phyloP scores from a whole-genome alignment of 2,329 filamentous ascomycete genomes.

The Hypomyces perniciosus region DNA sequence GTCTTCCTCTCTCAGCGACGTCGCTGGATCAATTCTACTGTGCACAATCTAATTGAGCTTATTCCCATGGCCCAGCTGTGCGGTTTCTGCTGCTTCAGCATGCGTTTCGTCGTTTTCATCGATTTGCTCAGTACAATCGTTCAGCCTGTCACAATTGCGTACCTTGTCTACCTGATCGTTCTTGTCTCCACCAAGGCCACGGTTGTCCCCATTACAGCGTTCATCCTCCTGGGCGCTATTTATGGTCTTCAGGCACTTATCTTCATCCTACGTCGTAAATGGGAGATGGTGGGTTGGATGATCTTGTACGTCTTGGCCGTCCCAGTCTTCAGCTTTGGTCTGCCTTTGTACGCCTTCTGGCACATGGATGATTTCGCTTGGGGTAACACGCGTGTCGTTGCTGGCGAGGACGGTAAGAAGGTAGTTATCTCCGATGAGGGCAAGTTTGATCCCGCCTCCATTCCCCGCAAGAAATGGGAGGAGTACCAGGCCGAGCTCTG shows the following conservation, averaged over 20 bases:
- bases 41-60: slow-evolving; percentile 94
- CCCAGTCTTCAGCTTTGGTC: slow-evolving; percentile 82
- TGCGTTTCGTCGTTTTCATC: slow-evolving; percentile 95
- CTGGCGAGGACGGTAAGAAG: slow-evolving; percentile 87
- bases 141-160: slow-evolving; percentile 84
- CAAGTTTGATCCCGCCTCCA: slow-evolving; percentile 89
- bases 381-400: slow-evolving; percentile 97
- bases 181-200: slow-evolving; percentile 55
- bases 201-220: slow-evolving; percentile 74
- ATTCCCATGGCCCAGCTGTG: slow-evolving; percentile 91
- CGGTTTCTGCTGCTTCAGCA: slow-evolving; percentile 99
- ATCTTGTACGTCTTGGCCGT: slow-evolving; percentile 88
- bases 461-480: slow-evolving; percentile 98
- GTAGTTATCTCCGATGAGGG: slow-evolving; percentile 93
- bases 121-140: slow-evolving; percentile 89
- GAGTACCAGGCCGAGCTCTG: slow-evolving; percentile 97
- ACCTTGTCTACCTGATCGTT: slow-evolving; percentile 84
- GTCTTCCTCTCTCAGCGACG: slow-evolving; percentile 98
- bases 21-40: slow-evolving; percentile 99
- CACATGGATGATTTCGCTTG: slow-evolving; percentile 99
- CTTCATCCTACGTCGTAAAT: slow-evolving; percentile 92
- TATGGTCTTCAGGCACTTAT: slow-evolving; percentile 96
- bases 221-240: slow-evolving; percentile 87
- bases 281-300: slow-evolving; percentile 99
- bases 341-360: slow-evolving; percentile 96